A percentile compares a stretch with the other conserved stretches of the same genome.
These are phyloP conservation scores for Calocybe cyanea DNA, from an alignment of 768 basidiomycete species.

Conservation along the genomic window DNA sequence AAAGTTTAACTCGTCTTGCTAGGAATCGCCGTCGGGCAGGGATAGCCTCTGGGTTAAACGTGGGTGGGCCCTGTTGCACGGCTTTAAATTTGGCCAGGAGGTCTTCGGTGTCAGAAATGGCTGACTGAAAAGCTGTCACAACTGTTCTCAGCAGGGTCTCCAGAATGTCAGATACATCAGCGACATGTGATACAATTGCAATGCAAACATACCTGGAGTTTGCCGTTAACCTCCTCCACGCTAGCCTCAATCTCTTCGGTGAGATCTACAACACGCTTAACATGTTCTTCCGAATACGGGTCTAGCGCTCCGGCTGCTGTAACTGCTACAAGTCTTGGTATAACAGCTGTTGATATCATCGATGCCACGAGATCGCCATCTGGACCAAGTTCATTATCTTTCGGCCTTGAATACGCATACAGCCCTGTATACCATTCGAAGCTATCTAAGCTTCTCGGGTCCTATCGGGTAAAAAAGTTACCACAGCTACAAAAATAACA, in stretches of 20 bases:
- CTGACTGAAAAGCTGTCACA: conserved; percentile 45
- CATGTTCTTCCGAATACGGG: conserved; percentile 67
- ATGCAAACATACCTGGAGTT: conserved; percentile 52
- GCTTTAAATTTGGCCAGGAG: conserved; percentile 49
- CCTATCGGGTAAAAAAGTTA: conserved; percentile 30
- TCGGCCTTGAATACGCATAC: conserved; percentile 70
- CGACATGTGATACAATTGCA: background rate
- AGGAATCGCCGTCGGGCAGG: conserved; percentile 71
- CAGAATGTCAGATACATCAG: background rate
- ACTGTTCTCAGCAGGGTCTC: conserved; percentile 60
- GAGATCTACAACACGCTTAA: conserved; percentile 65
- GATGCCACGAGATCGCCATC: conserved; percentile 86
- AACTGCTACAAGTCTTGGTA: conserved; percentile 69
- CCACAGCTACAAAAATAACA: background rate
- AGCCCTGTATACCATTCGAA: conserved; percentile 83
- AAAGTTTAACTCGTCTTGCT: conserved; percentile 61
- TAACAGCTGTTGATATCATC: conserved; percentile 81
- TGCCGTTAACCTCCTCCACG: conserved; percentile 57
- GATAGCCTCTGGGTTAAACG: conserved; percentile 76
- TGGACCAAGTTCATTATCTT: conserved; percentile 61
- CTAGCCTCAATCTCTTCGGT: conserved; percentile 79
- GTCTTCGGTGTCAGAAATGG: conserved; percentile 47
- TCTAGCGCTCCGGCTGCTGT: conserved; percentile 81
- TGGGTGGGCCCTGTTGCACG: conserved; percentile 25
- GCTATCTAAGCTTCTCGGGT: conserved; percentile 58